phyloP scores from a whole-genome alignment of 768 basidiomycete genomes.

The Dioszegia crocea region DNA sequence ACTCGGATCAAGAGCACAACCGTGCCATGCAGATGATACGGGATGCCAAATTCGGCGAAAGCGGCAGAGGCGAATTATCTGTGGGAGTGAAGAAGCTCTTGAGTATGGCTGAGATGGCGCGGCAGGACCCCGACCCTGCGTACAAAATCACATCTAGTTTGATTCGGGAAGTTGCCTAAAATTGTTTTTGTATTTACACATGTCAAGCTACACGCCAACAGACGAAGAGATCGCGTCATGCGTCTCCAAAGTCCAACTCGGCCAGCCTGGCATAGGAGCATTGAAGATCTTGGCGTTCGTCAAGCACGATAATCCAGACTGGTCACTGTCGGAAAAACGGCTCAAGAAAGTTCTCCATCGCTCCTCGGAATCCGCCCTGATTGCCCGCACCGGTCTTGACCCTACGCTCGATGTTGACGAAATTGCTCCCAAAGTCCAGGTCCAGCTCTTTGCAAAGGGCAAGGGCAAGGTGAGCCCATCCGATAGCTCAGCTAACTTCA shows the following conservation, averaged over 20 bases:
- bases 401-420: constrained; percentile 60
- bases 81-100: constrained; percentile 93
- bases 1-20: constrained; percentile 53
- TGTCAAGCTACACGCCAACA: constrained; percentile 50
- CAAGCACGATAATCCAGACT: constrained; percentile 60
- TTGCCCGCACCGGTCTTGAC: constrained; percentile 64
- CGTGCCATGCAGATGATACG: constrained; percentile 64
- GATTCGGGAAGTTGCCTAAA: constrained; percentile 35
- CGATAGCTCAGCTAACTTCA: no score
- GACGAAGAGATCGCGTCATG: constrained; percentile 64
- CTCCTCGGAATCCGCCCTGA: constrained; percentile 45
- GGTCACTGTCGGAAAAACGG: constrained; percentile 80
- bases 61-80: constrained; percentile 56
- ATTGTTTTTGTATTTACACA: constrained; percentile 65
- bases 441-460: constrained; percentile 62
- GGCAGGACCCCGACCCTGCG: constrained; percentile 84
- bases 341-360: constrained; percentile 66
- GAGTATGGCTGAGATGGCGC: constrained; percentile 88
- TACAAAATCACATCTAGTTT: constrained; percentile 53
- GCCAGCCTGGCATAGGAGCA: constrained; percentile 63
- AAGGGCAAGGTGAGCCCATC: constrained; percentile 60
- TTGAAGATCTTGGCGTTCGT: constrained; percentile 66
- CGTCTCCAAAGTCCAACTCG: constrained; percentile 57
- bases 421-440: constrained; percentile 64
- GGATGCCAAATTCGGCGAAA: constrained; percentile 66